phyloP scores from a whole-genome alignment of 139 green algal genomes.

The Gonium pectorale region DNA sequence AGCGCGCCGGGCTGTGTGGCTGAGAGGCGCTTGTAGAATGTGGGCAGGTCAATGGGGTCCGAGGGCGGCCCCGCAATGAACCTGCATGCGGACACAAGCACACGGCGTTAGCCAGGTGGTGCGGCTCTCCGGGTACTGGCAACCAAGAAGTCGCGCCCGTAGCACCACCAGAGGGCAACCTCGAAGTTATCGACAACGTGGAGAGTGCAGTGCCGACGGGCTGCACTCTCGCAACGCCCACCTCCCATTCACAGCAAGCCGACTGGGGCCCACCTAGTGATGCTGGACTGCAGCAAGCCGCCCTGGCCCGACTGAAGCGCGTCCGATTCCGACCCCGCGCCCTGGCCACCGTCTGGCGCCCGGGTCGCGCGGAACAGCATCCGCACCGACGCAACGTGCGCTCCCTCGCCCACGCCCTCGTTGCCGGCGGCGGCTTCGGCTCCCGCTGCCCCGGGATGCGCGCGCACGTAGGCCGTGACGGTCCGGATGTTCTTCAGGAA shows the following conservation, averaged over 20 bases:
- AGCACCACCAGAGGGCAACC: too few relatives aligned
- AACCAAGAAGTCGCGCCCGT: too few relatives aligned
- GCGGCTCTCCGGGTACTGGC: too few relatives aligned
- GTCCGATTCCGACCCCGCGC: neutral
- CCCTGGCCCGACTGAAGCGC: neutral
- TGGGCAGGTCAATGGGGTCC: slow-evolving; percentile 23
- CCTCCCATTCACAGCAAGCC: too few relatives aligned
- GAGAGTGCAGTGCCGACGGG: too few relatives aligned
- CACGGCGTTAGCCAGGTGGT: too few relatives aligned
- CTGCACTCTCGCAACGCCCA: too few relatives aligned
- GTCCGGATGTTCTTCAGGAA: slow-evolving; percentile 79
- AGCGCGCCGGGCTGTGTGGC: neutral
- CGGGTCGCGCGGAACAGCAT: slow-evolving; percentile 27
- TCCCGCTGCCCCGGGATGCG: neutral
- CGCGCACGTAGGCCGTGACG: slow-evolving; percentile 25
- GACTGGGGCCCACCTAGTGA: slow-evolving; percentile 23
- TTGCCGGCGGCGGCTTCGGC: neutral
- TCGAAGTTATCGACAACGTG: too few relatives aligned
- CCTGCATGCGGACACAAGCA: neutral
- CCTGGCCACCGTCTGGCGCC: neutral
- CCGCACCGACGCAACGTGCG: neutral
- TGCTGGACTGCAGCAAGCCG: slow-evolving; percentile 30
- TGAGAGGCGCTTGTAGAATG: slow-evolving; percentile 46
- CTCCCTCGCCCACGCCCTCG: neutral
- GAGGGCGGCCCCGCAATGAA: slow-evolving; percentile 37